Evolutionary conservation across 225 moss, liverwort and hornwort species (phyloP), one percentile per base, ranked within the genome.

Genomic region (Polytrichum commune): DNA sequence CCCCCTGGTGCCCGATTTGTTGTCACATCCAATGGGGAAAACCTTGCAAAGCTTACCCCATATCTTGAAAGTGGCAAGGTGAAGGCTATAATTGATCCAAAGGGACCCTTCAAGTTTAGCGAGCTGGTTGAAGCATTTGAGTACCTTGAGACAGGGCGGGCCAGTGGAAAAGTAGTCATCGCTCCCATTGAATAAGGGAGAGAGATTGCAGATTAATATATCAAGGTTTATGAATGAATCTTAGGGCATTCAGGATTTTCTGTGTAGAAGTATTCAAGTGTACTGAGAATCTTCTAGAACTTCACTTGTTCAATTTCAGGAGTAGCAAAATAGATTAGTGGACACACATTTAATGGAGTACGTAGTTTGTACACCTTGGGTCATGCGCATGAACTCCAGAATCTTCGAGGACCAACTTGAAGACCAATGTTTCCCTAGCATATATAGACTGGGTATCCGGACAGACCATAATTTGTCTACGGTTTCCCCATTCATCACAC

Each of bases 131-230:
- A 94, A 76, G 93, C 93, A 25, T 96, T 85, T 76, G 86, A 73
- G 27, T 88, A 94, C 75, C 76, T 97, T 8, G 91, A 97, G 62
- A 76, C 82, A 7, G 91, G 96, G 27, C 87, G 88, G 27, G 86
- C 94, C 53, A 84, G 75, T 62, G 96, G 96, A 68, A 97, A 97
- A 78, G 33, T 95, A 53, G 92, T 95, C 27, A 61, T 93, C 27
- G 75, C 73, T 33, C 87, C 87, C 23, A 77, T 88, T 57, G 82
- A 84, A 60, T 84, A 65, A 77, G 58, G 53, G 13, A 66, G n/a
- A 10, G 23, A 4, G 23, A 35, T 58, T 58, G 58, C 24, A 22
- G 6, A 24, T 58, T n/a, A n/a, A 6, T 22, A 58, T 20, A 58
- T 23, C 7, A 58, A 20, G 6, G 22, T 7, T 22, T 20, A 23